phyloP scores from a whole-genome alignment of 2,329 filamentous ascomycete genomes.

The Ascochyta koolunga region DNA sequence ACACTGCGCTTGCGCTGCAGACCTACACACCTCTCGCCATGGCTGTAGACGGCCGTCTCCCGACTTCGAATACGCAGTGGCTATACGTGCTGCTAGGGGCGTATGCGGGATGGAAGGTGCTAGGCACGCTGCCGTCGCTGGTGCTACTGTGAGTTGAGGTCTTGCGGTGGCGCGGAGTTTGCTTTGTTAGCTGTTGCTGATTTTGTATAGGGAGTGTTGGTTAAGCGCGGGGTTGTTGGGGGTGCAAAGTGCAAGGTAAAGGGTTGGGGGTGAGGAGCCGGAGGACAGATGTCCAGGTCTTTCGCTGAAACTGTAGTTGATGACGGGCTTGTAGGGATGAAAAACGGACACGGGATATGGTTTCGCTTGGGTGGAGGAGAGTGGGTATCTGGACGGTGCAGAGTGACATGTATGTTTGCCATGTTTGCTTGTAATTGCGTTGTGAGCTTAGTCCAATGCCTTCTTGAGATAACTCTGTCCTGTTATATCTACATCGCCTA shows the following conservation, averaged over 20 bases:
- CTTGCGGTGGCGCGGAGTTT: neutral
- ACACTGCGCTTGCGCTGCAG: neutral
- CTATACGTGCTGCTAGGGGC: neutral
- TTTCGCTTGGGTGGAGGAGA: too few relatives aligned
- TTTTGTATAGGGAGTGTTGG: neutral
- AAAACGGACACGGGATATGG: too few relatives aligned
- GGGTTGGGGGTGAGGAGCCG: neutral
- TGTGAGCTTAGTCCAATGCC: too few relatives aligned
- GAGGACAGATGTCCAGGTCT: slow-evolving; percentile 6
- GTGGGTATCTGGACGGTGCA: too few relatives aligned
- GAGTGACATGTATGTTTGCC: too few relatives aligned
- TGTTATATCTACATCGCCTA: too few relatives aligned
- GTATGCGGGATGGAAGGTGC: slow-evolving; percentile 4
- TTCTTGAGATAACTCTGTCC: too few relatives aligned
- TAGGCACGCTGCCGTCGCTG: slow-evolving; percentile 1
- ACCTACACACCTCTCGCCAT: neutral
- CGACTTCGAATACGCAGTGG: neutral
- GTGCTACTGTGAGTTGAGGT: neutral
- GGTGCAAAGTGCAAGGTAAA: neutral
- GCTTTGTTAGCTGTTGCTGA: neutral
- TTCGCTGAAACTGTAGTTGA: neutral
- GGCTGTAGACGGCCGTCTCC: neutral
- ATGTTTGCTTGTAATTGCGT: too few relatives aligned
- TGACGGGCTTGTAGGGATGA: too few relatives aligned
- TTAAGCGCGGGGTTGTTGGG: neutral